Percentiles rank a stretch among this genome's conserved stretches.
Conservation (phyloP, 2,329 filamentous ascomycete genomes). For the Ophiocordyceps australis region DNA sequence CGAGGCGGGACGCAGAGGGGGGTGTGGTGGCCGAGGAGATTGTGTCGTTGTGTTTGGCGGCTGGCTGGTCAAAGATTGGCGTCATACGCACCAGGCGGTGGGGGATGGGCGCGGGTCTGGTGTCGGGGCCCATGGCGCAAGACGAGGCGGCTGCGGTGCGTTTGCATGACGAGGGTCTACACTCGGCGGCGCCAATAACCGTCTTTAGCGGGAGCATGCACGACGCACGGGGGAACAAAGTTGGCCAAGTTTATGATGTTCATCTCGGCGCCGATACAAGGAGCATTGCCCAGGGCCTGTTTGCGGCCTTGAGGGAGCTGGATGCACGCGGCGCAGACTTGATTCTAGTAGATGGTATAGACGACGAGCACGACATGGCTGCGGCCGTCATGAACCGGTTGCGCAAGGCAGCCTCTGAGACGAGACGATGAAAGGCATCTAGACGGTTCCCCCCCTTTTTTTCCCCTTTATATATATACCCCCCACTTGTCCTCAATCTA, state of each 20-base stretch:
- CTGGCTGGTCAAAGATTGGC: constrained; percentile 19
- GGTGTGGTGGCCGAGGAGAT: constrained; percentile 4
- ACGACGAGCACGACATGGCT: constrained; percentile 62
- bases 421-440: constrained; percentile 20
- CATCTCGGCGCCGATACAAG: constrained; percentile 51
- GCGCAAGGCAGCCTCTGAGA: constrained; percentile 54
- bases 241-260: constrained; percentile 44
- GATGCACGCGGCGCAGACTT: constrained; percentile 63
- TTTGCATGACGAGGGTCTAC: constrained; percentile 7
- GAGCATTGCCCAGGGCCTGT: constrained; percentile 70
- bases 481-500: constrained; percentile 1
- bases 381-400: constrained; percentile 76
- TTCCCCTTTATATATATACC: constrained; percentile 2
- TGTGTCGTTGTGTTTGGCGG: no score
- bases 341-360: constrained; percentile 83
- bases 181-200: constrained; percentile 15
- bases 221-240: constrained; percentile 10
- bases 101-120: constrained; percentile 23
- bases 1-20: constrained; percentile 15
- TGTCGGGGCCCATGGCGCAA: constrained; percentile 6
- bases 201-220: constrained; percentile 22
- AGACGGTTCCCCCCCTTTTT: constrained; percentile 5
- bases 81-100: constrained; percentile 38
- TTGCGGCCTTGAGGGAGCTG: constrained; percentile 71
- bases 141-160: background rate